Percentiles rank a stretch among this genome's conserved stretches.
phyloP scores from a whole-genome alignment of 345 rosid species.

The Hypericum perforatum region DNA sequence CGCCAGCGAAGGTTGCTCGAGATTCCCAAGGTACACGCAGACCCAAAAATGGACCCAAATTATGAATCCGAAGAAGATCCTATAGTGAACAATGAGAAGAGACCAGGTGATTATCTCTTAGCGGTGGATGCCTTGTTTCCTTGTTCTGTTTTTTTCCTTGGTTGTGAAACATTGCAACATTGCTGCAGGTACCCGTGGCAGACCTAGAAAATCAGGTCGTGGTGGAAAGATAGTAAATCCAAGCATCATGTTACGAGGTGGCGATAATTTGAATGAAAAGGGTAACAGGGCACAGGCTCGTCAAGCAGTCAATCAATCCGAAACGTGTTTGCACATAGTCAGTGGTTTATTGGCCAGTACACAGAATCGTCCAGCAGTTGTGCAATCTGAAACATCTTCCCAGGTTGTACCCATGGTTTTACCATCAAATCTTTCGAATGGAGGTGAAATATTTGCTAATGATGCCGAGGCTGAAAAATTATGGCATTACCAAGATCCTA shows the following conservation, averaged over 20 bases:
- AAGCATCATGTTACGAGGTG: conserved; percentile 19
- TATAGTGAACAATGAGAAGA: conserved; percentile 31
- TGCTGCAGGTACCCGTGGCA: conserved; percentile 29
- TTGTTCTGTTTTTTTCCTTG: conserved; percentile 2
- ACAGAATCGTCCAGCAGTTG: conserved; percentile 12
- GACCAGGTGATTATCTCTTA: conserved; percentile 32
- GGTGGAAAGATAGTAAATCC: conserved; percentile 24
- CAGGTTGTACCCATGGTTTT: conserved; percentile 22
- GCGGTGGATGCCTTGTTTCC: conserved; percentile 3
- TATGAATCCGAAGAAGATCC: conserved; percentile 37
- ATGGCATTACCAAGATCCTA: conserved; percentile 88
- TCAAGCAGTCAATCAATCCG: background rate
- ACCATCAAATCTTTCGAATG: conserved; percentile 25
- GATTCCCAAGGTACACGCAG: background rate
- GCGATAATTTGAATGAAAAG: conserved; percentile 23
- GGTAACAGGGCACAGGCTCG: conserved; percentile 20
- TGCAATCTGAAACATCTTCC: conserved; percentile 3
- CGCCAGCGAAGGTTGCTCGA: conserved; percentile 20
- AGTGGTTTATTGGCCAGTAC: background rate
- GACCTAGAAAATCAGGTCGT: conserved; percentile 21
- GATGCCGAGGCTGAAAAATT: conserved; percentile 40
- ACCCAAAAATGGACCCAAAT: conserved; percentile 8
- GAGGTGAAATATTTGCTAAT: conserved; percentile 28
- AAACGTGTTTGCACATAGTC: background rate
- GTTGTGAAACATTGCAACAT: too few relatives aligned